A percentile compares a stretch with the other conserved stretches of the same genome.
Conservation (phyloP, 2,329 filamentous ascomycete genomes). For the Fusarium sp. region DNA sequence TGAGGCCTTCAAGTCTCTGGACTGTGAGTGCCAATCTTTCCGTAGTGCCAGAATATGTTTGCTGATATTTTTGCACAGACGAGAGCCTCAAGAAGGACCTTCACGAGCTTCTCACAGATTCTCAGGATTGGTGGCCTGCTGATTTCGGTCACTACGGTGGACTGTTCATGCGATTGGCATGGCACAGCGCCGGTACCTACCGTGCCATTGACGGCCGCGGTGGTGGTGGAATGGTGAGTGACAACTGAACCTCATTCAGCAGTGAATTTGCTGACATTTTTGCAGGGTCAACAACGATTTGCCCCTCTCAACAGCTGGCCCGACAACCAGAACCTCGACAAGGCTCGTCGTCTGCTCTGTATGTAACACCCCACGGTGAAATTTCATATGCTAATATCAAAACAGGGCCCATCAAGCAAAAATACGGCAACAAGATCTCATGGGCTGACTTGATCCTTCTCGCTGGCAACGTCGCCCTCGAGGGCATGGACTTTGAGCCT, state of each 20-base stretch:
- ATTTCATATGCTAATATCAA: neutral
- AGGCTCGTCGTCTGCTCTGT: slow-evolving; percentile 82
- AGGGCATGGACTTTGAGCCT: slow-evolving; percentile 80
- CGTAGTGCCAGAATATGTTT: accelerated
- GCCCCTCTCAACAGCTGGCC: slow-evolving; percentile 86
- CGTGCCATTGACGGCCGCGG: slow-evolving; percentile 81
- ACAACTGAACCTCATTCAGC: no score
- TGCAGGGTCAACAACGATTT: slow-evolving; percentile 78
- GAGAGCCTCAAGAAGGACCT: slow-evolving; percentile 81
- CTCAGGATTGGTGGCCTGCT: slow-evolving; percentile 85
- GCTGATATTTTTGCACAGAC: slow-evolving; percentile 46
- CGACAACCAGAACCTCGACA: slow-evolving; percentile 83
- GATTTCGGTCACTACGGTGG: slow-evolving; percentile 87
- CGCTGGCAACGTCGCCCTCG: slow-evolving; percentile 81
- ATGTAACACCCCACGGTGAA: neutral
- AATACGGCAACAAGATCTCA: slow-evolving; percentile 86
- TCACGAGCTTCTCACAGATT: slow-evolving; percentile 78
- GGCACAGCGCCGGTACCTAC: slow-evolving; percentile 85
- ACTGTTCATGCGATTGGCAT: slow-evolving; percentile 84
- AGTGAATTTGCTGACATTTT: neutral
- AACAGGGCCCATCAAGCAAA: slow-evolving; percentile 79
- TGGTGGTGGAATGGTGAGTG: slow-evolving; percentile 70
- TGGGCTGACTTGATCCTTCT: slow-evolving; percentile 82
- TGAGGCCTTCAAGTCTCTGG: slow-evolving; percentile 76
- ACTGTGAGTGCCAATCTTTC: slow-evolving; percentile 57